Base-by-base conservation (phyloP, 768 basidiomycete species). In the Hypholoma sublateritium region DNA sequence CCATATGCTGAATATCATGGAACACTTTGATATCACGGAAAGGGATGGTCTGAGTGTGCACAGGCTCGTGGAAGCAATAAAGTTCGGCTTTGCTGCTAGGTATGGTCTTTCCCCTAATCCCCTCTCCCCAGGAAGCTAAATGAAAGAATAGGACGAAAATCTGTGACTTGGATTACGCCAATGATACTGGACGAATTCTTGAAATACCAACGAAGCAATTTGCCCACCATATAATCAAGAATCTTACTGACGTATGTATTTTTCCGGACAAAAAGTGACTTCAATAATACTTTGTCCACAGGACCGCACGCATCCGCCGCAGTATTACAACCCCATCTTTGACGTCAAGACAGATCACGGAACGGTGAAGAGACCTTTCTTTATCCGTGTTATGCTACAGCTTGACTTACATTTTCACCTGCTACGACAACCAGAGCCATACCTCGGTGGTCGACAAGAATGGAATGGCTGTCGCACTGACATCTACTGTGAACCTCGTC, bases 1-100 rank as follows among this genome's bases (percentile, higher is more conserved):
- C 39, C 89, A 93, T 67, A 89, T 98, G 80, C 75, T 98, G n/a
- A 97, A 98, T 67, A 69, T 95, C 17, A 73, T 96, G 45, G 95
- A 97, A 67, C 78, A 80, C n/a, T 98, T 82, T 65, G 70, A 82
- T 34, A 61, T 79, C 16, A 72, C 74, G 22, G 84, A 84, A 44
- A 70, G 77, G 60, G 86, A 79, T n/a, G 77, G 79, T 0, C 68
- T 93, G 14, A 89, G 85, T 60, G 77, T 83, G 2, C 97, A 98
- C 69, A 80, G 95, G 45, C 68, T 91, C 4, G 77, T 98, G 13
- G 97, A 98, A 71, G 82, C 84, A 0, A 77, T 93, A 68, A 97
- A 98, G 67, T 97, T 78, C 64, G 82, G 81, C 5, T 82, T 82
- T 65, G 77, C 82, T 19, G 70, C 74, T 61, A 70, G 81, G 82